Percentiles rank a stretch among this genome's conserved stretches.
Conservation (phyloP, 2,329 filamentous ascomycete genomes). For the Diaporthe batatas region DNA sequence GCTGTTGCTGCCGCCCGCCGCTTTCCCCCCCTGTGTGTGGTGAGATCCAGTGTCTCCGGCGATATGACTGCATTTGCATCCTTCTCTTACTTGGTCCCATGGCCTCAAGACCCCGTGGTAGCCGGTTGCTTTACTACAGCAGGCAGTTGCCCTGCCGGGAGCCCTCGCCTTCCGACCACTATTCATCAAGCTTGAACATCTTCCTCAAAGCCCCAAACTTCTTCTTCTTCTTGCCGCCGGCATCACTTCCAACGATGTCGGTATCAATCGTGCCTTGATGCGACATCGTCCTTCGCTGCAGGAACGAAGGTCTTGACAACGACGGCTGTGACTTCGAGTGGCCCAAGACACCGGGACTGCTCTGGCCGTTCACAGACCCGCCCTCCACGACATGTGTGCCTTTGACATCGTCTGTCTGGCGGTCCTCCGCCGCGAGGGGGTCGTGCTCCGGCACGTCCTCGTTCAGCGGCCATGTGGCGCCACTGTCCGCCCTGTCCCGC, state of each 20-base stretch:
- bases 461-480: conserved; percentile 49
- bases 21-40: too few relatives aligned
- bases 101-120: background rate
- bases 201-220: conserved; percentile 76
- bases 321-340: conserved; percentile 31
- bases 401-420: conserved; percentile 50
- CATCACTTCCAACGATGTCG: conserved; percentile 41
- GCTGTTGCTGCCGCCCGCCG: conserved; percentile 4
- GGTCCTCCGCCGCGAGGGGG: conserved; percentile 39
- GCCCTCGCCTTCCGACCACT: conserved; percentile 44
- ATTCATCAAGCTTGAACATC: conserved; percentile 70
- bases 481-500: conserved; percentile 36
- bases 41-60: background rate
- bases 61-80: background rate
- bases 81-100: background rate
- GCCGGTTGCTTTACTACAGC: conserved; percentile 1
- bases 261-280: conserved; percentile 39
- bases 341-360: conserved; percentile 40
- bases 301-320: conserved; percentile 48
- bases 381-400: conserved; percentile 51
- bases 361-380: conserved; percentile 44
- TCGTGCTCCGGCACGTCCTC: conserved; percentile 30
- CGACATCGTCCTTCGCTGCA: conserved; percentile 56
- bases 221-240: conserved; percentile 65
- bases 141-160: background rate